Base-by-base conservation (phyloP, 805 yeast genomes). In the Ogataea ramenticola region DNA sequence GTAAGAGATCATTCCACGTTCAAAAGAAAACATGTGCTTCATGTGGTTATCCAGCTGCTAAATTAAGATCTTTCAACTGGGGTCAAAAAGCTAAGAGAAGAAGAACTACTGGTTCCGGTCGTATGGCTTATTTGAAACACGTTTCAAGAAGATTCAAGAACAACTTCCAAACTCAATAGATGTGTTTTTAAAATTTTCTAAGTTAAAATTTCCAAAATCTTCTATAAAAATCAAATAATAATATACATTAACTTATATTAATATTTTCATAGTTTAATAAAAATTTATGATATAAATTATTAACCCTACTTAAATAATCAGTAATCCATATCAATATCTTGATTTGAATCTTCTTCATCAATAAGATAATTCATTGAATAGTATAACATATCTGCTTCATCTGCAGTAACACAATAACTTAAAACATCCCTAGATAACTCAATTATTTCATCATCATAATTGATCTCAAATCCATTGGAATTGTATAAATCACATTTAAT, bases 11-110 rank as follows among this genome's bases (percentile, higher is more conserved):
- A 52, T 91, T 91, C 95, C 98, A 93, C 80, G 77, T 84, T 72
- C 99, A 93, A 81, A 93, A 91, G 96, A 86, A 87, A 83, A 88
- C 96, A 66, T 93, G 99, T 80, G 72, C 98, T 72, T 75, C 93
- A 61, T 93, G 99, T 80, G 99, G 99, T 68, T 93, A 93, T 85
- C 99, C 99, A 78, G 88, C 98, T 68, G 98, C 98, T 65, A 93
- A 93, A 81, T 72, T 85, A 76, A 90, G 99, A 86, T 82, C 88
- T 67, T 85, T 76, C 96, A 93, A 93, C 96, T 93, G 99, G 99
- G 96, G 95, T 74, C 75, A 76, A 61, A 93, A 93, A 86, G 96
- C 97, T 69, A 87, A 90, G 85, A 89, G 99, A 88, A 89, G 99
- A 87, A 85, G 86, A 75, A 93, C 99, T 62, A 90, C 97, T 63